Evolutionary conservation across 805 yeast genomes (phyloP), one percentile per base, ranked within the genome.

Genomic region (Wickerhamomyces mucosus): DNA sequence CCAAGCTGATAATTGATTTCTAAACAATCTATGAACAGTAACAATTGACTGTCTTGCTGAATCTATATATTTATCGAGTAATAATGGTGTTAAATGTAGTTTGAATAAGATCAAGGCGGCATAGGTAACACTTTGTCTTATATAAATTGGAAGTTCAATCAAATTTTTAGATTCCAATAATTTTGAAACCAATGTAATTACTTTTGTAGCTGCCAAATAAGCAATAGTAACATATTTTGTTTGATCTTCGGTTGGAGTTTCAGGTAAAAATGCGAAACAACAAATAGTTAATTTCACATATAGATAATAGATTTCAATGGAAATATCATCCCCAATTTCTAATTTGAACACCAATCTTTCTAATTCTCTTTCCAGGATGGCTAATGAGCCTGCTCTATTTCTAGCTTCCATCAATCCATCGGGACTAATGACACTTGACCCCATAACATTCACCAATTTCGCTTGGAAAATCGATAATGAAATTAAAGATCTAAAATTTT

Each of bases 1-100:
- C 96, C 96, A 88, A 6, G 94, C 88, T 4, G 92, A 78, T 23
- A 85, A 63, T 55, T 89, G 86, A 50, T 88, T 88, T 55, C 96
- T 67, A 52, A 75, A 83, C 27, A 86, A 59, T 50, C 96, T 65
- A 55, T 88, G 96, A 3, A 85, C 94, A 0, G 96, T 88, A 11
- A 88, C 96, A 45, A 88, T 82, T 4, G 94, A 81, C 55, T 88
- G 96, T 42, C 96, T 69, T 1, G 95, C 88, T 19, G 94, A 79
- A 46, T 85, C 94, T 26, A 84, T 73, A 48, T 78, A 83, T 51
- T 73, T 54, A 32, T 78, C 45, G 28, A 79, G 54, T 29, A 85
- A 61, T 37, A 75, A 65, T 4, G 94, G 82, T 0, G 94, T 78
- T 35, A 84, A 59, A 46, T 85, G 95, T 26, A 88, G 63, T 42